A percentile compares a stretch with the other conserved stretches of the same genome.
Conservation (phyloP, 2,329 filamentous ascomycete species). For the Kalmusia sp. region DNA sequence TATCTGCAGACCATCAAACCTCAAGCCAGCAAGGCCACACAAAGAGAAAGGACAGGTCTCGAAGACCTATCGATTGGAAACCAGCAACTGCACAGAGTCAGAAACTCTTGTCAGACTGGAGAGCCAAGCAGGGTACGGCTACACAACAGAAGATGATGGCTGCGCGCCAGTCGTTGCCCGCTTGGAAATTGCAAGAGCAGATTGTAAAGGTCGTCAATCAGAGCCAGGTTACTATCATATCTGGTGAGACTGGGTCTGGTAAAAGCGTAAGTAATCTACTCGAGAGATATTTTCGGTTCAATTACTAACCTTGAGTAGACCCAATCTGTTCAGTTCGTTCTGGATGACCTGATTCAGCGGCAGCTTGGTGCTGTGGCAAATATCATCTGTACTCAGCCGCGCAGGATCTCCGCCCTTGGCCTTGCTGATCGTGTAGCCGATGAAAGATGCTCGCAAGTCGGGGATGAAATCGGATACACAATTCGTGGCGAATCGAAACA, state of each 20-base stretch:
- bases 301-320: constrained; percentile 68
- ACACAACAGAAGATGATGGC: constrained; percentile 77
- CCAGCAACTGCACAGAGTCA: constrained; percentile 65
- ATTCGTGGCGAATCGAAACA: constrained; percentile 89
- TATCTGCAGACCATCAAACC: constrained; percentile 58
- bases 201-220: constrained; percentile 78
- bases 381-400: constrained; percentile 94
- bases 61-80: constrained; percentile 68
- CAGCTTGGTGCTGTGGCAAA: constrained; percentile 80
- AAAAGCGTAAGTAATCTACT: constrained; percentile 62
- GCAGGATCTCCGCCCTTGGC: constrained; percentile 91
- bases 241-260: constrained; percentile 94
- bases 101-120: constrained; percentile 69
- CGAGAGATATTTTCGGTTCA: background rate
- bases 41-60: constrained; percentile 28
- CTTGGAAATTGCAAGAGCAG: constrained; percentile 81
- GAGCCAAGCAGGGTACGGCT: constrained; percentile 67
- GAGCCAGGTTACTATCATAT: constrained; percentile 93
- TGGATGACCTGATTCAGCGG: constrained; percentile 85
- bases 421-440: constrained; percentile 94
- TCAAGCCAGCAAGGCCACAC: constrained; percentile 22
- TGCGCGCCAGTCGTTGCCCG: constrained; percentile 77
- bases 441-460: constrained; percentile 81
- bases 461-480: constrained; percentile 87
- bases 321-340: constrained; percentile 92